Evolutionary conservation across 495 filamentous ascomycete species (phyloP), one percentile per base, ranked within the genome.

Genomic region (Apiosordaria backusii): DNA sequence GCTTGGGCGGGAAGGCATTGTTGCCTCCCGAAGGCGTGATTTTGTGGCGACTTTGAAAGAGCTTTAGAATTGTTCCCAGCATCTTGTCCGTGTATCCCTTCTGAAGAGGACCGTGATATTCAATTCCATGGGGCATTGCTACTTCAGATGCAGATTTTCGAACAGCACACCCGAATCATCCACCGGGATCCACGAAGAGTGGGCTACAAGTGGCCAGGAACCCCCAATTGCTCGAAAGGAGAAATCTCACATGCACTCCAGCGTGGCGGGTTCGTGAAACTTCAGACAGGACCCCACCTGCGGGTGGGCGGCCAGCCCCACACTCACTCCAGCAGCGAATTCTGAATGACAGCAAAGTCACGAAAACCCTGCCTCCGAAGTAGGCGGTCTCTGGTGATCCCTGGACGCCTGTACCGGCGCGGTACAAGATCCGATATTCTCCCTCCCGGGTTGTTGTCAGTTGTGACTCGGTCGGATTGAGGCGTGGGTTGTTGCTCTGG

Each of bases 291-390:
- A 45, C 35, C 35, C 35, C 35, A 45, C 35, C 35, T 52, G 15
- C 9, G 35, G 40, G 16, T 18, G 60, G 23, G 29, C n/a, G 60
- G 45, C 15, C 18, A 23, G 60, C 35, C 60, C 60, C 35, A 45
- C 35, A 45, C 35, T 45, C 24, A 35, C 26, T 18, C 27, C 40
- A 15, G 18, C 59, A 26, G 57, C 21, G 35, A 45, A 15, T 45
- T 45, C 13, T 45, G 5, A 45, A 45, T 45, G 35, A 45, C 35
- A 45, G 35, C 35, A 45, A 62, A 62, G 61, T 59, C 25, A 65
- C 62, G 67, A 67, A 70, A 68, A 62, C 67, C 71, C 68, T 74
- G 71, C 71, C 67, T 71, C 71, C 71, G 71, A 71, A 67, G 63
- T 74, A 74, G 71, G 71, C 64, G 59, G 52, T 55, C 22, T 55